Evolutionary conservation across 306 rosid genomes (phyloP), one percentile per base, ranked within the genome.

Genomic region (Pueraria montana): DNA sequence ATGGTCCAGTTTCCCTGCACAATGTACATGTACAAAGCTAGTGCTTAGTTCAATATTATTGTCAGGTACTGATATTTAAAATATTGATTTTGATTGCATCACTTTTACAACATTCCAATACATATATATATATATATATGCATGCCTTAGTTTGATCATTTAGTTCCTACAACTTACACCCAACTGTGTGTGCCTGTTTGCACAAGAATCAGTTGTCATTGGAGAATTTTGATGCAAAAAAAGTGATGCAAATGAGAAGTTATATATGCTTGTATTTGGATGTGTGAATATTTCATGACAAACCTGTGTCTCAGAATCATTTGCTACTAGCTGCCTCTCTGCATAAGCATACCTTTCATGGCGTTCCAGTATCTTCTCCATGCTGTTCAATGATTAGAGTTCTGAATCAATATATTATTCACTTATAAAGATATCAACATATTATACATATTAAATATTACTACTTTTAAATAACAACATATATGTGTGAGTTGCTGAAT

Each of bases 361-460:
- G 76, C 97, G 97, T 65, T 94, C 98, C 36, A 94, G 94, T 64
- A 91, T 93, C 84, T 86, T 89, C 89, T 93, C 98, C 98, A 94
- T 94, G 89, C 95, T 92, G 89, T 74, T 23, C 8, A 64, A 65
- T 78, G 53, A 40, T 74, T 11, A 67, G 11, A 67, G 14, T 61
- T 74, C 10, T 48, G 24, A 64, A 82, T 50, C 65, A 80, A 32
- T 27, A 32, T 27, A 5, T 14, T 61, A 17, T 13, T 74, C 17
- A 32, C 61, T 20, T 48, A 45, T 30, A 34, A 11, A 11, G 32
- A 68, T 40, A 68, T 68, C 9, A 11, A 68, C 42, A 11, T 18
- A 68, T 11, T 20, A 2, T 20, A 3, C 50, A 38, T 11, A 40
- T 10, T 20, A 3, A 30, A 38, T 11, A 40, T 10, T 2, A 38